Base-by-base conservation (phyloP, 139 green algal species). In the Micractinium sp. region DNA sequence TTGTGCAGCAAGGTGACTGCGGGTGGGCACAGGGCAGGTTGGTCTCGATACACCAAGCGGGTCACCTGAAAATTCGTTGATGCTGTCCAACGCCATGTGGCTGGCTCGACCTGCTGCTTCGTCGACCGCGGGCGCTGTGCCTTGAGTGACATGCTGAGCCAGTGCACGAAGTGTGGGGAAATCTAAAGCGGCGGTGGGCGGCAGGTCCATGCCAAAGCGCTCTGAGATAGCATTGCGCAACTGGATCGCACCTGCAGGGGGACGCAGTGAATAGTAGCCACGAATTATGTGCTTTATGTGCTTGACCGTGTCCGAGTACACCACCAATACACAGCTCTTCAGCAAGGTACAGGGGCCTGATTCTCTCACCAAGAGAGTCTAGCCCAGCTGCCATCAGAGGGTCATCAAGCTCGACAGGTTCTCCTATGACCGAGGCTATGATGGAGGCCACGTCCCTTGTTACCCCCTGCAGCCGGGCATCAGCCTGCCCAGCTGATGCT, bases 361-460 rank as follows among this genome's bases (percentile, higher is more conserved):
- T 71, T 1, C 16, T 1, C 16, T 86, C 19, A 77, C 92, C 93
- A 9, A 96, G 61, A 1, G 93, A 96, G 82, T 96, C 94, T 19
- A 96, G 86, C 0, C 92, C 93, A 4, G 93, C 91, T 23, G 93
- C 94, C 92, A 96, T 96, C 7, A 95, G 69, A 0, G 93, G 93
- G 85, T 85, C 80, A n/a, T 92, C 63, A 4, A 22, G 29, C 1
- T 16, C n/a, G 16, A 86, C n/a, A 18, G 39, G 29, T 12, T 19
- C 12, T 12, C 88, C 88, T 22, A 91, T 0, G 0, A 86, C 18
- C 0, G 80, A 47, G 0, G 47, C 80, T 25, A 85, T n/a, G 47
- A 80, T 81, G 13, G 47, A 47, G 1, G 36, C 77, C 25, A 82
- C 77, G 1, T 56, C 23, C 23, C 31, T 29, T 15, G 71, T 39